phyloP scores from a whole-genome alignment of 495 filamentous ascomycete genomes.

The Xylaria grammica region DNA sequence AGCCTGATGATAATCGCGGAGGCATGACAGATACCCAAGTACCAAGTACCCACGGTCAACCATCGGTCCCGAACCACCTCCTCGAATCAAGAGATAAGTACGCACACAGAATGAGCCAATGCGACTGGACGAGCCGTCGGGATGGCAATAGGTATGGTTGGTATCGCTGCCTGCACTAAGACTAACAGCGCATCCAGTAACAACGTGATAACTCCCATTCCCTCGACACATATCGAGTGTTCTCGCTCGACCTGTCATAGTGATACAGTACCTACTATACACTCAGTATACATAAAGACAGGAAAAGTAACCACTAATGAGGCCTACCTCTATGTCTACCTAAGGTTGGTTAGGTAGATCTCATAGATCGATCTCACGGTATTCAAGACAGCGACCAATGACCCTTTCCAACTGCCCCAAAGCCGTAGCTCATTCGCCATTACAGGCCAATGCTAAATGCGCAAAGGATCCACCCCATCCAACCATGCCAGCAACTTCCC shows the following conservation, averaged over 20 bases:
- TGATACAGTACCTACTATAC: background rate
- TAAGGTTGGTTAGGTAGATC: background rate
- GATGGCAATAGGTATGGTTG: background rate
- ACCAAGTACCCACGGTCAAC: constrained; percentile 9
- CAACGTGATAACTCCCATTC: background rate
- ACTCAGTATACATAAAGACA: too few relatives aligned
- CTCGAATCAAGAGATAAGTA: background rate
- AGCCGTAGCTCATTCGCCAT: background rate
- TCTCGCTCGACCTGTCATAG: constrained; percentile 17
- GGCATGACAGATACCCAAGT: constrained; percentile 8
- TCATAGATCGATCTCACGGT: background rate
- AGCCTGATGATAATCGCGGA: constrained; percentile 5
- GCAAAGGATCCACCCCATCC: constrained; percentile 4
- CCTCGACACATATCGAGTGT: constrained; percentile 5
- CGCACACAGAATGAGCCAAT: background rate
- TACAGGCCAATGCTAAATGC: background rate
- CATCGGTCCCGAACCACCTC: constrained; percentile 11
- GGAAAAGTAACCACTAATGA: background rate
- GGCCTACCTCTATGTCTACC: background rate
- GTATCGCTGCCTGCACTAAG: background rate
- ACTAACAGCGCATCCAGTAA: constrained; percentile 8
- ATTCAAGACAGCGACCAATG: background rate
- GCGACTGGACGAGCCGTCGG: constrained; percentile 14
- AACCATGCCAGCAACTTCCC: background rate
- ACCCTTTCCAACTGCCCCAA: background rate